Evolutionary conservation across 257 asterid genomes (phyloP).

Genomic region (Fraxinus pennsylvanica): DNA sequence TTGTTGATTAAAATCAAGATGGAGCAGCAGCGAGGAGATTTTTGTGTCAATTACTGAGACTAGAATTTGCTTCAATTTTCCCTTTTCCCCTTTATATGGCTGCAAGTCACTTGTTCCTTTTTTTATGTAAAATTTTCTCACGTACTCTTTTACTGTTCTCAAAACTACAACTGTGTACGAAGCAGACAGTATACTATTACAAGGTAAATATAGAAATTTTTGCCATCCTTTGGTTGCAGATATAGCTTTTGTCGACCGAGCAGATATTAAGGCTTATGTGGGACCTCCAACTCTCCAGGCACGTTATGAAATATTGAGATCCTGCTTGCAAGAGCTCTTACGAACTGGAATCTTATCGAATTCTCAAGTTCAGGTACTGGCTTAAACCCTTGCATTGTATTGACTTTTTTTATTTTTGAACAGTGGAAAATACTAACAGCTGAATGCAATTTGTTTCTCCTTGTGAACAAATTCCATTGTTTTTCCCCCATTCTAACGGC

Average conservation of each 20-base stretch:
- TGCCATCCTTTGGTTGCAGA: conserved; percentile 53
- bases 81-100: background rate
- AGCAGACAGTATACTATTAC: background rate
- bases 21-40: background rate
- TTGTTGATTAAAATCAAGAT: background rate
- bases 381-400: conserved; percentile 7
- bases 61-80: background rate
- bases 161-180: background rate
- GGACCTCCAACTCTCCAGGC: conserved; percentile 99
- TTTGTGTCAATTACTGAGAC: background rate
- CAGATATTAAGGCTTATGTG: conserved; percentile 95
- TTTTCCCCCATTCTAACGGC: background rate
- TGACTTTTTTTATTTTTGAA: conserved; percentile 10
- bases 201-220: background rate
- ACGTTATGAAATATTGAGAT: conserved; percentile 87
- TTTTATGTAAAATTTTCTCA: background rate
- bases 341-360: conserved; percentile 72
- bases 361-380: conserved; percentile 55
- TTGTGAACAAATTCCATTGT: background rate
- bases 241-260: conserved; percentile 96
- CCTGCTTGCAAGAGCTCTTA: conserved; percentile 82
- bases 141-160: background rate
- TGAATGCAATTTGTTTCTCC: background rate
- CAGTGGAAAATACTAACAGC: background rate
- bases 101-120: background rate